Conservation (phyloP, 176 grass and related monocot species). For the Phoenix dactylifera region DNA sequence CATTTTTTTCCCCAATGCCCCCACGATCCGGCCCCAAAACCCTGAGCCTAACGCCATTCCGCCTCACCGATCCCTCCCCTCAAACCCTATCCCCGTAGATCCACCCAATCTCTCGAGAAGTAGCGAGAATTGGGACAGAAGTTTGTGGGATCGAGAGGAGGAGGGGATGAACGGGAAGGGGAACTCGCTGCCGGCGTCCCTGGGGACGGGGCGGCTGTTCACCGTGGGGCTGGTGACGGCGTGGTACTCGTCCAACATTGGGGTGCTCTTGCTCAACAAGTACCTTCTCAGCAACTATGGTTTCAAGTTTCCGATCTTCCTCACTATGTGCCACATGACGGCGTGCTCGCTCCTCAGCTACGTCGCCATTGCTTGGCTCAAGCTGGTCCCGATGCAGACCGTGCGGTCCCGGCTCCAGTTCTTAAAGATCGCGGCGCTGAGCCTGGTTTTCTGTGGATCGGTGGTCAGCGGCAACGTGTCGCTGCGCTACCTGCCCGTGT, state of each 20-base stretch:
- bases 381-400: conserved; percentile 8
- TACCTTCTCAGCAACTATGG: conserved; percentile 16
- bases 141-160: background rate
- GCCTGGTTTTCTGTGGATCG: conserved; percentile 9
- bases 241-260: conserved; percentile 11
- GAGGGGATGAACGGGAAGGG: conserved; percentile 2
- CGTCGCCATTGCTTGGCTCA: conserved; percentile 6
- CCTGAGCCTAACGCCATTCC: too few relatives aligned
- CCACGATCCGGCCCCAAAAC: too few relatives aligned
- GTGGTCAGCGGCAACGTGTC: conserved; percentile 13
- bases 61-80: too few relatives aligned
- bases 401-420: conserved; percentile 12
- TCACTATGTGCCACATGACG: conserved; percentile 12
- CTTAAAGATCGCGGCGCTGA: conserved; percentile 5
- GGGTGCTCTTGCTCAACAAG: conserved; percentile 14
- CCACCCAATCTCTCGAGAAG: too few relatives aligned
- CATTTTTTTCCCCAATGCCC: too few relatives aligned
- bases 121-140: too few relatives aligned
- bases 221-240: background rate
- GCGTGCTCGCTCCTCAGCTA: conserved; percentile 14
- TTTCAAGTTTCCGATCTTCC: conserved; percentile 12
- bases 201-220: background rate
- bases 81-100: too few relatives aligned
- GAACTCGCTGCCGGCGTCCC: background rate
- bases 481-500: conserved; percentile 3